Percentiles rank a stretch among this genome's conserved stretches.
These are phyloP conservation scores for Neurospora sp. DNA, from an alignment of 495 filamentous ascomycete species.

Conservation along the genomic window DNA sequence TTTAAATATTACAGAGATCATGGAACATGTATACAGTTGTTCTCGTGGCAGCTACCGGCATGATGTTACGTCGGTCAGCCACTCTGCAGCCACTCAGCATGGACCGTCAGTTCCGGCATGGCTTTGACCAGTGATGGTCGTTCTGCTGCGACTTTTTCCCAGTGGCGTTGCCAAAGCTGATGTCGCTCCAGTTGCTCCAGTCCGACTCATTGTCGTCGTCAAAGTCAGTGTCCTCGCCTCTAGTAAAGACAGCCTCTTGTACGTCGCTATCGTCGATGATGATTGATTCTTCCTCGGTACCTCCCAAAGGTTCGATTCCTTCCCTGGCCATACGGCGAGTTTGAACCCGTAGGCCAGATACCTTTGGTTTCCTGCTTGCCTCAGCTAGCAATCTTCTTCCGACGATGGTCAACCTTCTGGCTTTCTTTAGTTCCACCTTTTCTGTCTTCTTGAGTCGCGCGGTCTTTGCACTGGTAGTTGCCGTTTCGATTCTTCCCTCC, in stretches of 20 bases:
- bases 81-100: background rate
- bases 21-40: background rate
- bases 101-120: background rate
- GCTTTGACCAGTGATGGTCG: background rate
- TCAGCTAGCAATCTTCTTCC: background rate
- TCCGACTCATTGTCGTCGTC: slow-evolving; percentile 6
- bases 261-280: slow-evolving; percentile 2
- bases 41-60: background rate
- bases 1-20: background rate
- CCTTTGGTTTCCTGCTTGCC: background rate
- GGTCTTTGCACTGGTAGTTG: background rate
- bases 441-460: background rate
- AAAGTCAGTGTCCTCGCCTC: slow-evolving; percentile 1
- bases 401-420: background rate
- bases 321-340: slow-evolving; percentile 1
- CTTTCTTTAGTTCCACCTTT: background rate
- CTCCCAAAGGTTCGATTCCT: background rate
- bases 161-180: background rate
- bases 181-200: slow-evolving; percentile 1
- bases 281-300: slow-evolving; percentile 1
- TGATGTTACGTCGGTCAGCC: background rate
- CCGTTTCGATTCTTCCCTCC: background rate
- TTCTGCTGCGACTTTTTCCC: background rate
- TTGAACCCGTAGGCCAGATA: background rate
- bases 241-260: slow-evolving; percentile 2